These are phyloP conservation scores for Prototheca cutis DNA, from an alignment of 163 green algal genomes.

Conservation along the genomic window DNA sequence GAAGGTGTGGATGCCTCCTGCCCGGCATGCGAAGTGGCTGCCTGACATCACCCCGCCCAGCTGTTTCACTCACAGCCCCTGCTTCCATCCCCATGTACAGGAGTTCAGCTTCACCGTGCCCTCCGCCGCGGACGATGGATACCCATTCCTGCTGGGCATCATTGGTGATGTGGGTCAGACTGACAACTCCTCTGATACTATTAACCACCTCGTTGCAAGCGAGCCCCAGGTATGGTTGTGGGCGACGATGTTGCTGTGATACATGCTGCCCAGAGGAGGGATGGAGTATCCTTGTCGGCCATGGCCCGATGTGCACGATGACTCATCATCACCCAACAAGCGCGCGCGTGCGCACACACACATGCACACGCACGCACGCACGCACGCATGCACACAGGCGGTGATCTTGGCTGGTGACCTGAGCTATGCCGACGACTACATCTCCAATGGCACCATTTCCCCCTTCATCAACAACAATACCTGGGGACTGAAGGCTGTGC, in stretches of 20 bases:
- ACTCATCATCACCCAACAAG: not conserved
- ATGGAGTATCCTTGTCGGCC: not conserved
- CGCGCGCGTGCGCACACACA: not conserved
- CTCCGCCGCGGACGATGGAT: not conserved
- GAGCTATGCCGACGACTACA: not conserved
- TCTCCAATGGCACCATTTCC: conserved; percentile 1
- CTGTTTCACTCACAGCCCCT: not conserved
- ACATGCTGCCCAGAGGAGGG: not conserved
- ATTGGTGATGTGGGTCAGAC: conserved; percentile 13
- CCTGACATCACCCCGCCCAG: too few relatives aligned
- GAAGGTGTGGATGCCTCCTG: not conserved
- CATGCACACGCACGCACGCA: not conserved
- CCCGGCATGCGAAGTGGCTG: not conserved
- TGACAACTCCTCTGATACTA: conserved; percentile 4
- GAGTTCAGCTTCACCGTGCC: conserved; percentile 4
- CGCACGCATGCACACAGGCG: not conserved
- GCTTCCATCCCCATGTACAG: not conserved
- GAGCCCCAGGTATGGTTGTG: conserved; percentile 3
- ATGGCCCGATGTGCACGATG: not conserved
- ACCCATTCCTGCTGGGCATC: not conserved
- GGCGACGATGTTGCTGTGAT: not conserved
- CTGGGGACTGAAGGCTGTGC: too few relatives aligned
- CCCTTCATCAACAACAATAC: not conserved
- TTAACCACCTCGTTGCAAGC: not conserved
- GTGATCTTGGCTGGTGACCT: conserved; percentile 11